These are phyloP conservation scores for Acanthamoeba lenticulata DNA, from an alignment of 208 protist species.

Conservation along the genomic window DNA sequence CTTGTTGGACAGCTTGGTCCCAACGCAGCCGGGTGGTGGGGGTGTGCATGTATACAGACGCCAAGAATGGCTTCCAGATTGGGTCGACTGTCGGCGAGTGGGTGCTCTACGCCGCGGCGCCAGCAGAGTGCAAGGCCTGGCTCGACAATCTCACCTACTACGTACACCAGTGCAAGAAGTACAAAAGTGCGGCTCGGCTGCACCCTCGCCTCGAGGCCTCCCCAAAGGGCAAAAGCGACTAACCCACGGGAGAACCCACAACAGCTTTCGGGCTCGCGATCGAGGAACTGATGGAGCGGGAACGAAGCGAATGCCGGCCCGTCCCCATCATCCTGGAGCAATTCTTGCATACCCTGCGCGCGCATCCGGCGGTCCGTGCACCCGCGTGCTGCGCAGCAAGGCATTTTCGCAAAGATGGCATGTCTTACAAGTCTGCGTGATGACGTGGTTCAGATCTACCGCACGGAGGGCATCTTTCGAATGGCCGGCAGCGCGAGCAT, in stretches of 20 bases:
- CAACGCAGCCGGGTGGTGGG: neutral
- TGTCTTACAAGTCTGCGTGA: too few species aligned
- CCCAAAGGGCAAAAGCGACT: too few species aligned
- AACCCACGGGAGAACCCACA: too few species aligned
- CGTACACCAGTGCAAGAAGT: neutral
- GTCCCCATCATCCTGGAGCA: neutral
- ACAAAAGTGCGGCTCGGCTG: conserved; percentile 23
- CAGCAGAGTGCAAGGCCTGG: neutral
- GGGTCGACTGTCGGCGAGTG: neutral
- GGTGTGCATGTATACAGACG: neutral
- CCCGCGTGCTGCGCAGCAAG: too few species aligned
- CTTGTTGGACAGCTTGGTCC: too few species aligned
- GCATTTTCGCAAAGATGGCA: too few species aligned
- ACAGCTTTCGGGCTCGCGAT: neutral
- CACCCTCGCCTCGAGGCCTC: too few species aligned
- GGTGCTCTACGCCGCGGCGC: neutral
- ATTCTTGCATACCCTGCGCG: neutral
- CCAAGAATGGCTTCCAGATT: neutral
- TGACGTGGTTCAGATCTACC: too few species aligned
- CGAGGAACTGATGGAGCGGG: conserved; percentile 2
- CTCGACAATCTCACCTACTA: conserved; percentile 13
- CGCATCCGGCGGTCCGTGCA: neutral
- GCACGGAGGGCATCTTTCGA: neutral
- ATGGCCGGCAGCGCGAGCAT: neutral
- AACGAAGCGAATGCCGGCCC: neutral